Conservation (phyloP, 441 rosid species). For the Populus trichocarpa region DNA sequence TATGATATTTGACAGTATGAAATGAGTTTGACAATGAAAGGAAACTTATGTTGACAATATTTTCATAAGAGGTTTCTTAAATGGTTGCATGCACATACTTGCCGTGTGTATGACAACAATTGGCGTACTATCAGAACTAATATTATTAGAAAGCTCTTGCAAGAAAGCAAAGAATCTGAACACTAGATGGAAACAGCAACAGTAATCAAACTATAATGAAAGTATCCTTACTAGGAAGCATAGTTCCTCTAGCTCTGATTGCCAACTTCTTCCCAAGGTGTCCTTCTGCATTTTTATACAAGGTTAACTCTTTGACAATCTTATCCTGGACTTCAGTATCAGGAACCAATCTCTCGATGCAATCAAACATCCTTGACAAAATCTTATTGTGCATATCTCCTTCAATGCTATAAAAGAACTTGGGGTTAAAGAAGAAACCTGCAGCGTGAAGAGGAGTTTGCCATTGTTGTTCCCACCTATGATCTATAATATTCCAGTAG, state of each 20-base stretch:
- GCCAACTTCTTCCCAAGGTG: conserved; percentile 91
- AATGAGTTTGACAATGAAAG: neutral
- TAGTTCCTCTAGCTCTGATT: conserved; percentile 71
- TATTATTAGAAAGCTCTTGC: neutral
- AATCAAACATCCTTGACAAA: conserved; percentile 69
- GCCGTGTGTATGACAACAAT: neutral
- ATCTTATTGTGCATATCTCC: conserved; percentile 70
- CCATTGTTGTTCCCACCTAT: conserved; percentile 66
- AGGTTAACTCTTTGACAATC: conserved; percentile 64
- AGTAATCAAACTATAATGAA: conserved; percentile 9
- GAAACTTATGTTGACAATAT: neutral
- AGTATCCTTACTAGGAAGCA: conserved; percentile 67
- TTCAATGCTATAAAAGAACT: conserved; percentile 67
- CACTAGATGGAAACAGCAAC: neutral
- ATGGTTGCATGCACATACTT: neutral
- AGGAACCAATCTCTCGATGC: conserved; percentile 78
- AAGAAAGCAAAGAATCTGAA: neutral
- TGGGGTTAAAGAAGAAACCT: conserved; percentile 91
- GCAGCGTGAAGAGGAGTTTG: conserved; percentile 80
- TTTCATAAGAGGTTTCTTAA: neutral
- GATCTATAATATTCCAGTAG: conserved; percentile 83
- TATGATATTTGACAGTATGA: neutral
- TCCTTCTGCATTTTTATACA: conserved; percentile 74
- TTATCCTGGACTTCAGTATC: conserved; percentile 66
- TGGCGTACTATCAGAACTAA: neutral